Percentiles rank a stretch among this genome's conserved stretches.
phyloP scores from a whole-genome alignment of 352 stramenopile species.

The Pythium coloratum region DNA sequence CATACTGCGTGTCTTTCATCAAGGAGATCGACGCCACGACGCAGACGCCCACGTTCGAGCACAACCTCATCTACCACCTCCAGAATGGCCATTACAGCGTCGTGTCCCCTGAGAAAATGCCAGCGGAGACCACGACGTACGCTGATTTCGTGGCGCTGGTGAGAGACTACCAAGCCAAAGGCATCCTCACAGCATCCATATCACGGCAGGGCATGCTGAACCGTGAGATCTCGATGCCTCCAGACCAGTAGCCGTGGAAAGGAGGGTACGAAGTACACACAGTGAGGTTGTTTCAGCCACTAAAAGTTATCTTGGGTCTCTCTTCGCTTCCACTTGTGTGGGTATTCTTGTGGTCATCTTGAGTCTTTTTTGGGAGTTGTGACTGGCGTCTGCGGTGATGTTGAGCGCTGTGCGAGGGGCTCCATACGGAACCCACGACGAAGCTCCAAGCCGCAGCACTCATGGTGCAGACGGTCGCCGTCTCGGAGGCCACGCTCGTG shows the following conservation, averaged over 20 bases:
- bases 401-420: neutral
- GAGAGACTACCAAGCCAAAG: too few relatives aligned
- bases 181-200: too few relatives aligned
- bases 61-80: too few relatives aligned
- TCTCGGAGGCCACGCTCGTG: conserved; percentile 51
- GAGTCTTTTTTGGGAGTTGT: conserved; percentile 5
- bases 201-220: neutral
- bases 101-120: too few relatives aligned
- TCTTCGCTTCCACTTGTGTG: neutral
- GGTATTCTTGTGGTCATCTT: conserved; percentile 8
- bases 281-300: conserved; percentile 2
- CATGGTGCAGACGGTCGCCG: conserved; percentile 54
- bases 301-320: neutral
- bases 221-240: neutral
- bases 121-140: too few relatives aligned
- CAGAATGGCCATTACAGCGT: too few relatives aligned
- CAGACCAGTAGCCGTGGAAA: too few relatives aligned
- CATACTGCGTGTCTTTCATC: too few relatives aligned
- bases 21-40: too few relatives aligned
- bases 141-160: too few relatives aligned
- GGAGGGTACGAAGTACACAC: too few relatives aligned
- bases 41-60: too few relatives aligned
- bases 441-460: conserved; percentile 8
- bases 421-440: neutral
- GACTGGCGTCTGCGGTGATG: neutral